These are phyloP conservation scores for Aureobasidium sp. DNA, from an alignment of 2,329 filamentous ascomycete genomes.

Conservation along the genomic window DNA sequence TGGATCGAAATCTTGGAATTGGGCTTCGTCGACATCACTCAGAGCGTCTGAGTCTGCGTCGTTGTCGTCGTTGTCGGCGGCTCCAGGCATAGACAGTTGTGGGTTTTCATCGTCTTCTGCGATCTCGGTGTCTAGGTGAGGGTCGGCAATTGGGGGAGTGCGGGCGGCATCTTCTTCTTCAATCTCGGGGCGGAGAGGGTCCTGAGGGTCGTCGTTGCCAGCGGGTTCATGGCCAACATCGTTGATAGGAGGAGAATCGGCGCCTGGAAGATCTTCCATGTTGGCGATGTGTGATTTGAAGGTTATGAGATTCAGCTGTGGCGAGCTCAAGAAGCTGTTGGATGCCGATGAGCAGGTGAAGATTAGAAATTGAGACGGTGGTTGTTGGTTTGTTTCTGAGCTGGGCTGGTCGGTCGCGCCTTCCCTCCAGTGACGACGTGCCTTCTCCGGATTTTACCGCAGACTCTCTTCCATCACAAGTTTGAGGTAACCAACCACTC, in stretches of 20 bases:
- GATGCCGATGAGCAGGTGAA: not conserved
- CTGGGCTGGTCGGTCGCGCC: not conserved
- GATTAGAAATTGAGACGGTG: not conserved
- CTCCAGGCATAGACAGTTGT: slow-evolving; percentile 16
- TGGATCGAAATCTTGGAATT: slow-evolving; percentile 57
- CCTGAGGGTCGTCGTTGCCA: slow-evolving; percentile 37
- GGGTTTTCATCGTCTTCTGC: slow-evolving; percentile 25
- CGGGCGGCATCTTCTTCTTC: slow-evolving; percentile 39
- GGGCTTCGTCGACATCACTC: slow-evolving; percentile 56
- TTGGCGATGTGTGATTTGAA: not conserved
- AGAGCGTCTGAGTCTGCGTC: slow-evolving; percentile 52
- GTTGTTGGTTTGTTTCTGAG: not conserved
- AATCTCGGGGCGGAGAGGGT: slow-evolving; percentile 37
- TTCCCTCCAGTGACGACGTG: slow-evolving; percentile 6
- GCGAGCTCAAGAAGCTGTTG: not conserved
- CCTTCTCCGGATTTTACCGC: slow-evolving; percentile 5
- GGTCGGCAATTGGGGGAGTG: slow-evolving; percentile 34
- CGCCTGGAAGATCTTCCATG: slow-evolving; percentile 17
- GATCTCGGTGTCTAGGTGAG: slow-evolving; percentile 37
- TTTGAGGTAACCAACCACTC: not conserved
- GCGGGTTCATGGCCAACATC: slow-evolving; percentile 35
- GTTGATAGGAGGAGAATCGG: slow-evolving; percentile 28
- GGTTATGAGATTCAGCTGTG: not conserved
- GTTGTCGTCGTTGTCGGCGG: slow-evolving; percentile 36
- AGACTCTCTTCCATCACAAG: not conserved